These are phyloP conservation scores for Eudorina sp. DNA, from an alignment of 139 green algal genomes.

Conservation along the genomic window DNA sequence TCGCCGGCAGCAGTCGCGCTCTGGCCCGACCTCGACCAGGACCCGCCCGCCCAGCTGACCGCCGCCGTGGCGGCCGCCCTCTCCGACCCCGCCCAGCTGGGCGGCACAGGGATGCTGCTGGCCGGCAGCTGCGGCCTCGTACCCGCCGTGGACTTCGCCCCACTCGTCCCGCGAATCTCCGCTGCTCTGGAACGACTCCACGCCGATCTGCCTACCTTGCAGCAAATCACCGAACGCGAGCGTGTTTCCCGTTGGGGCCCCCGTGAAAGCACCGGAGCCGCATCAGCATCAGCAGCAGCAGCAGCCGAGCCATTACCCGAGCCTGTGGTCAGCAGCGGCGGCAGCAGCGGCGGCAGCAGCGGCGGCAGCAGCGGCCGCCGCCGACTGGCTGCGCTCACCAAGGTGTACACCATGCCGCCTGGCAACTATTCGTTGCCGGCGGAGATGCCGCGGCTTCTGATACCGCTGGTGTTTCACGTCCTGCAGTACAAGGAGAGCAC, in stretches of 20 bases:
- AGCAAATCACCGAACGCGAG: background rate
- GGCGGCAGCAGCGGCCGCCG: no score
- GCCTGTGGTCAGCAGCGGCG: no score
- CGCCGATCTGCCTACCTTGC: background rate
- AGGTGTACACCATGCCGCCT: no score
- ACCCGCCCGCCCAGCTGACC: background rate
- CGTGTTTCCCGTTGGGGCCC: background rate
- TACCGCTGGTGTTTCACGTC: slow-evolving; percentile 23
- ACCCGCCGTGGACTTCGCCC: no score
- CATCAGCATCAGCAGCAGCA: background rate
- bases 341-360: no score
- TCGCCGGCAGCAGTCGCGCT: background rate
- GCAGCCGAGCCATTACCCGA: no score
- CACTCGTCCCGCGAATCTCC: background rate
- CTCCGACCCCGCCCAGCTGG: background rate
- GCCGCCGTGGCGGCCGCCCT: background rate
- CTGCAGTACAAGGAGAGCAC: background rate
- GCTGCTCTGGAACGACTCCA: background rate
- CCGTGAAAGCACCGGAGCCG: background rate
- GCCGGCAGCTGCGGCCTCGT: background rate
- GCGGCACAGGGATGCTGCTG: background rate
- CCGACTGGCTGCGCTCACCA: no score
- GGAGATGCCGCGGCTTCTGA: background rate
- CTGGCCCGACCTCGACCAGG: background rate
- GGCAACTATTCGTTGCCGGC: background rate